A percentile compares a stretch with the other conserved stretches of the same genome.
These are phyloP conservation scores for Populus ilicifolia DNA, from an alignment of 345 rosid genomes.

Conservation along the genomic window DNA sequence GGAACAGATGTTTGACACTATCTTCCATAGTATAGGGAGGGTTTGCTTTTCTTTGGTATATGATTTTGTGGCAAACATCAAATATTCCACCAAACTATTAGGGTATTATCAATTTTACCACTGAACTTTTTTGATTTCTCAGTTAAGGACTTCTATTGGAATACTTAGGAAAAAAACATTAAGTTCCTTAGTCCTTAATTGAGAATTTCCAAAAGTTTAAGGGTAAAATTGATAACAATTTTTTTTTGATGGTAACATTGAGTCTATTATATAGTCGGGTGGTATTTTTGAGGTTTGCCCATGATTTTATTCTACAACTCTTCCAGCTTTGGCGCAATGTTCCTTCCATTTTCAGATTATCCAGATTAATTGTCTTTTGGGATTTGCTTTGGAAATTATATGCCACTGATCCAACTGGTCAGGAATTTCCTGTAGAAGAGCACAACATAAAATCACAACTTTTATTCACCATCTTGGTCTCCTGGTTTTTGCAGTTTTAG, in stretches of 20 bases:
- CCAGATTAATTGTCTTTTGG: background rate
- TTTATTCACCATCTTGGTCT: background rate
- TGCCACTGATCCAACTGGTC: background rate
- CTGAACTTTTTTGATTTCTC: no score
- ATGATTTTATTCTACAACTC: background rate
- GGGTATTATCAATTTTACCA: no score
- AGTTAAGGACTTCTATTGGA: no score
- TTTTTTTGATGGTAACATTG: no score
- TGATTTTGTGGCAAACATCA: no score
- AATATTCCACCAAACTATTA: no score
- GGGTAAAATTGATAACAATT: no score
- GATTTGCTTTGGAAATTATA: background rate
- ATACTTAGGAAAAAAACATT: no score
- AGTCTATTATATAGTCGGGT: no score
- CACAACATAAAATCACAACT: background rate
- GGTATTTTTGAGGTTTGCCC: background rate
- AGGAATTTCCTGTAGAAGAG: background rate
- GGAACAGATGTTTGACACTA: background rate
- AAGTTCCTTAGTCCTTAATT: no score
- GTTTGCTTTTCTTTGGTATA: background rate
- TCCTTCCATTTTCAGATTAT: background rate
- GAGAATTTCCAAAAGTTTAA: no score
- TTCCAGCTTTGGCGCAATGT: background rate
- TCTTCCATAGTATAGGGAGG: background rate
- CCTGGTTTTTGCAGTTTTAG: background rate